Conservation (phyloP, 495 filamentous ascomycete species). For the Aspergillus wentii region DNA sequence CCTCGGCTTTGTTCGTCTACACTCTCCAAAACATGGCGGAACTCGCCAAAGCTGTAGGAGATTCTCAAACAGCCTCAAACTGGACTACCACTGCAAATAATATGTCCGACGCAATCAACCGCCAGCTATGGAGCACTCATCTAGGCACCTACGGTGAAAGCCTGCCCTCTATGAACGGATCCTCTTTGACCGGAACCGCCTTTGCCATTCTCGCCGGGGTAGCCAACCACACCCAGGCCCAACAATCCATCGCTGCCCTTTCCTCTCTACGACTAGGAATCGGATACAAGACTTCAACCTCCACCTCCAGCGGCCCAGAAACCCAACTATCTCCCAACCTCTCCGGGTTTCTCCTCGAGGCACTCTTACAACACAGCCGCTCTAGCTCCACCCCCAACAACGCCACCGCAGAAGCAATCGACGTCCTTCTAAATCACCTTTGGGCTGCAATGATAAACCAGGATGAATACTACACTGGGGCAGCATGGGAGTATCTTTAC, state of each 20-base stretch:
- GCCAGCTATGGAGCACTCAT: slow-evolving; percentile 4
- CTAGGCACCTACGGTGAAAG: slow-evolving; percentile 1
- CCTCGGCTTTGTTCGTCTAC: slow-evolving; percentile 4
- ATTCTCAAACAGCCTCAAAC: neutral
- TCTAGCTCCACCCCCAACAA: neutral
- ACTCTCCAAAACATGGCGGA: slow-evolving; percentile 2
- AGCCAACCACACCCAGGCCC: slow-evolving; percentile 2
- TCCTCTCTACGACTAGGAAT: slow-evolving; percentile 3
- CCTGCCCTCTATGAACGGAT: neutral
- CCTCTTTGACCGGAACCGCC: slow-evolving; percentile 2
- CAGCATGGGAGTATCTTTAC: slow-evolving; percentile 33
- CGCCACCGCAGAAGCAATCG: slow-evolving; percentile 1
- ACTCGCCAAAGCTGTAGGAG: neutral
- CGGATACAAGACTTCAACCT: slow-evolving; percentile 14
- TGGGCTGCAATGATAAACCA: slow-evolving; percentile 28
- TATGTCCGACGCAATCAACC: slow-evolving; percentile 1
- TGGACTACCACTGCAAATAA: neutral
- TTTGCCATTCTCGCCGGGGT: slow-evolving; percentile 1
- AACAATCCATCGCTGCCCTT: slow-evolving; percentile 2
- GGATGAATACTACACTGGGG: slow-evolving; percentile 26
- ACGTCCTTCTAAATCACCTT: slow-evolving; percentile 18
- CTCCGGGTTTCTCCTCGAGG: slow-evolving; percentile 22
- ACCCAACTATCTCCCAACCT: slow-evolving; percentile 22
- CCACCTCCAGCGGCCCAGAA: slow-evolving; percentile 3
- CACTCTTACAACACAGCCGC: slow-evolving; percentile 4